Evolutionary conservation across 768 basidiomycete species (phyloP).

Genomic region (Fomitopsis pulvina): DNA sequence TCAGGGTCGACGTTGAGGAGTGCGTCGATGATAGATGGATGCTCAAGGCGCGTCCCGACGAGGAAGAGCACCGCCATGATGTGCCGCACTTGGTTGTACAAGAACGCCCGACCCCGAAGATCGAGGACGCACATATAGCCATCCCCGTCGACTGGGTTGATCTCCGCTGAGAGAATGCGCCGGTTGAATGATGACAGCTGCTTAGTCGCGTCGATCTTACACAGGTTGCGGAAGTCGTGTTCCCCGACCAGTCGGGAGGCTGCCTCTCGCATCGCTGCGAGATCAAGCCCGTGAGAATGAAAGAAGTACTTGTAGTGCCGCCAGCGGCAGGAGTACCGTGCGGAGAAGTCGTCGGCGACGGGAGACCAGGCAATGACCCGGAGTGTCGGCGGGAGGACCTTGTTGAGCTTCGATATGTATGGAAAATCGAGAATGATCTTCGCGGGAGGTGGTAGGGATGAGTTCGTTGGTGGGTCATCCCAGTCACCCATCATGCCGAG

Average conservation of each 20-base stretch:
- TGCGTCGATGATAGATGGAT: slow-evolving; percentile 58
- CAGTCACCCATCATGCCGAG: slow-evolving; percentile 33
- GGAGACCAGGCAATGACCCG: slow-evolving; percentile 94
- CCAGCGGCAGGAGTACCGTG: slow-evolving; percentile 79
- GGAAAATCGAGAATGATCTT: slow-evolving; percentile 45
- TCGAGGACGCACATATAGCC: slow-evolving; percentile 64
- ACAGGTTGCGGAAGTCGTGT: slow-evolving; percentile 95
- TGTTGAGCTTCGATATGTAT: slow-evolving; percentile 79
- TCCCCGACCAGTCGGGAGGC: slow-evolving; percentile 71
- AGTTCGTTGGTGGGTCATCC: slow-evolving; percentile 20
- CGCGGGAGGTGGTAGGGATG: slow-evolving; percentile 11
- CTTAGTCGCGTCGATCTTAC: slow-evolving; percentile 88
- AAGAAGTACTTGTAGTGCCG: slow-evolving; percentile 99
- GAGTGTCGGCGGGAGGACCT: slow-evolving; percentile 82
- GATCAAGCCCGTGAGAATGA: slow-evolving; percentile 56
- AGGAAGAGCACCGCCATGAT: slow-evolving; percentile 91
- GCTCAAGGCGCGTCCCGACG: slow-evolving; percentile 75
- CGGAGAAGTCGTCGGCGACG: slow-evolving; percentile 70
- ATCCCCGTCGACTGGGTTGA: slow-evolving; percentile 36
- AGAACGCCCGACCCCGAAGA: slow-evolving; percentile 80
- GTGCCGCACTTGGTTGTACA: slow-evolving; percentile 95
- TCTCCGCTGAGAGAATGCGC: slow-evolving; percentile 58
- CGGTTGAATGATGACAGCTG: slow-evolving; percentile 80
- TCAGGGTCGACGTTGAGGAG: slow-evolving; percentile 63
- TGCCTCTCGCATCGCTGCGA: slow-evolving; percentile 69